Percentiles rank a stretch among this genome's conserved stretches.
Evolutionary conservation across 495 filamentous ascomycete genomes (phyloP).

Genomic region (Lasiosphaeria hispida): DNA sequence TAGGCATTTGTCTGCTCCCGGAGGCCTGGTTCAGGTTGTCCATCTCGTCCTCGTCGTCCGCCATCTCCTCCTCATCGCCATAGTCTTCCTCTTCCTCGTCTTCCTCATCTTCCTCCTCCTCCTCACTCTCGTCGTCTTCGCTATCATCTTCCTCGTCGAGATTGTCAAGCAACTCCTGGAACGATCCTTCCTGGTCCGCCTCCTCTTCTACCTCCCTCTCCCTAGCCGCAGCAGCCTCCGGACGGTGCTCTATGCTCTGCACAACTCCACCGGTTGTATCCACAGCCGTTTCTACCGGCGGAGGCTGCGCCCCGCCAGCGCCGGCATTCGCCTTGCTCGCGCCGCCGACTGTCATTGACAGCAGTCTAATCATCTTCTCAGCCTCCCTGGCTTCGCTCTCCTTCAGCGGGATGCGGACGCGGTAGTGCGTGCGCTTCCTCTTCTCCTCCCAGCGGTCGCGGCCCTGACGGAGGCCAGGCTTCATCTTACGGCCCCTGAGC

Average conservation of each 20-base stretch:
- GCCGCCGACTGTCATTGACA: conserved; percentile 12
- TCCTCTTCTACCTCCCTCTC: conserved; percentile 21
- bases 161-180: conserved; percentile 3
- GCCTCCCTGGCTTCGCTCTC: conserved; percentile 33
- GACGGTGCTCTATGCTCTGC: background rate
- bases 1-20: too few relatives aligned
- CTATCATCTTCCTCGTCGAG: conserved; percentile 8
- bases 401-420: conserved; percentile 41
- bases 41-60: conserved; percentile 16
- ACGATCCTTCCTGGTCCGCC: background rate
- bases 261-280: background rate
- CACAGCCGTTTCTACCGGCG: background rate
- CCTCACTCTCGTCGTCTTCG: conserved; percentile 6
- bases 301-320: background rate
- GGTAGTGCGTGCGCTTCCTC: conserved; percentile 29
- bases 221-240: background rate
- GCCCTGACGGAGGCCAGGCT: conserved; percentile 22
- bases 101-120: conserved; percentile 7
- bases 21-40: background rate
- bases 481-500: conserved; percentile 28
- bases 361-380: conserved; percentile 31
- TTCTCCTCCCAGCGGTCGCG: conserved; percentile 25
- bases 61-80: conserved; percentile 19
- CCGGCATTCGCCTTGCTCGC: background rate
- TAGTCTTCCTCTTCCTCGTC: conserved; percentile 11